These are phyloP conservation scores for Pyrenochaeta sp. DNA, from an alignment of 2,329 filamentous ascomycete genomes.

Conservation along the genomic window DNA sequence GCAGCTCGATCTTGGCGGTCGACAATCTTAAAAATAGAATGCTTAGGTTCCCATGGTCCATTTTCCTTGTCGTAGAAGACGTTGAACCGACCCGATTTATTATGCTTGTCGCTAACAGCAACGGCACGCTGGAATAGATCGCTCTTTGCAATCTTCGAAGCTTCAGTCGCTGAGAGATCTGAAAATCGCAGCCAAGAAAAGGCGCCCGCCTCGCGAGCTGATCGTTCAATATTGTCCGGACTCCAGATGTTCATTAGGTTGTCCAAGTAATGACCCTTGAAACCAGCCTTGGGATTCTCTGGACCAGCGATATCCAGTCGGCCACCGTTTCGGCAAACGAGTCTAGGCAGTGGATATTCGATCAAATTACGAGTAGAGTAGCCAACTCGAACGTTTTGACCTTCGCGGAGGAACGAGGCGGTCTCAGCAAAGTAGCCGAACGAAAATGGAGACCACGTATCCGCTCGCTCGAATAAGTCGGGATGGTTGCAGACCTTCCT, in stretches of 20 bases:
- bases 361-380: constrained; percentile 91
- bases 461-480: constrained; percentile 93
- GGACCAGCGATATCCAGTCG: constrained; percentile 76
- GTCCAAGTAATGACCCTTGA: constrained; percentile 76
- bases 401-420: constrained; percentile 91
- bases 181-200: constrained; percentile 94
- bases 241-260: constrained; percentile 92
- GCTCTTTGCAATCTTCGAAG: constrained; percentile 71
- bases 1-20: constrained; percentile 71
- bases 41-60: constrained; percentile 71
- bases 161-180: constrained; percentile 77
- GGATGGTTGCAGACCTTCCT: constrained; percentile 99
- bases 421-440: constrained; percentile 92
- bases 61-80: constrained; percentile 73
- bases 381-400: constrained; percentile 76
- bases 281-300: constrained; percentile 78
- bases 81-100: constrained; percentile 71
- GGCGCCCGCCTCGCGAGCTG: constrained; percentile 65
- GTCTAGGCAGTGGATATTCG: constrained; percentile 79
- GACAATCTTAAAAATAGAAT: constrained; percentile 82
- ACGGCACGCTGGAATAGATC: constrained; percentile 78
- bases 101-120: constrained; percentile 58
- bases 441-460: constrained; percentile 85
- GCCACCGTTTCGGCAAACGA: constrained; percentile 83
- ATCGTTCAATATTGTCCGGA: constrained; percentile 76